phyloP scores from a whole-genome alignment of 2,329 filamentous ascomycete species.

The Trichoderma pleuroti region DNA sequence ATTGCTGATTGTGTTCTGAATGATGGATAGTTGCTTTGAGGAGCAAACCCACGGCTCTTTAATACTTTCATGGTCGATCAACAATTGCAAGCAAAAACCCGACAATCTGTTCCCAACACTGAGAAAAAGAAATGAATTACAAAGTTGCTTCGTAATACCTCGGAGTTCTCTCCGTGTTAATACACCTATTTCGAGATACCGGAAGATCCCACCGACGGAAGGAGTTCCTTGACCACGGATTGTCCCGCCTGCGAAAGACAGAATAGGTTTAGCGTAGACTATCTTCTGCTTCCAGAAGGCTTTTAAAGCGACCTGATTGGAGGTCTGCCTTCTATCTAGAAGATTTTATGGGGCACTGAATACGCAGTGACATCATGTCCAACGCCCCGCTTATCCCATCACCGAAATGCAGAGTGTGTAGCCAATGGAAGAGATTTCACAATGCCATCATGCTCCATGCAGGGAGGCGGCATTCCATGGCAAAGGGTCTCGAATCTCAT shows the following conservation, averaged over 20 bases:
- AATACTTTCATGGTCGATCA: not conserved
- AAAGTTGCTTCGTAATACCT: not conserved
- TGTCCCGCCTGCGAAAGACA: not conserved
- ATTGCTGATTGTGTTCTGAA: not conserved
- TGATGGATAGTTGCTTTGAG: not conserved
- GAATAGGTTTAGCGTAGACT: not conserved
- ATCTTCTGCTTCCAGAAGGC: not conserved
- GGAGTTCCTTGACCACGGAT: not conserved
- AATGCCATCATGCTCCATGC: not conserved
- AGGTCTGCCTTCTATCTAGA: not conserved
- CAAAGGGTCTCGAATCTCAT: not conserved
- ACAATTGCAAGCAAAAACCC: not conserved
- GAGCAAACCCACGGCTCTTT: not conserved
- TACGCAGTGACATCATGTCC: slow-evolving; percentile 9
- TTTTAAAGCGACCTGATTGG: not conserved
- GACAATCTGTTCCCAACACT: not conserved
- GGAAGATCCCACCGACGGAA: slow-evolving; percentile 14
- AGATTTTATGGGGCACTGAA: not conserved
- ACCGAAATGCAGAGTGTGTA: not conserved
- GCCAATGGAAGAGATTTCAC: not conserved
- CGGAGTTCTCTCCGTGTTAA: not conserved
- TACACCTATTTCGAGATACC: not conserved
- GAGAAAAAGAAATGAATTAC: not conserved
- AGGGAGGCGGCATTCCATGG: not conserved
- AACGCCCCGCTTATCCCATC: not conserved